Evolutionary conservation across 225 moss, liverwort and hornwort genomes (phyloP), one percentile per base, ranked within the genome.

Genomic region (Pleurozium schreberi): DNA sequence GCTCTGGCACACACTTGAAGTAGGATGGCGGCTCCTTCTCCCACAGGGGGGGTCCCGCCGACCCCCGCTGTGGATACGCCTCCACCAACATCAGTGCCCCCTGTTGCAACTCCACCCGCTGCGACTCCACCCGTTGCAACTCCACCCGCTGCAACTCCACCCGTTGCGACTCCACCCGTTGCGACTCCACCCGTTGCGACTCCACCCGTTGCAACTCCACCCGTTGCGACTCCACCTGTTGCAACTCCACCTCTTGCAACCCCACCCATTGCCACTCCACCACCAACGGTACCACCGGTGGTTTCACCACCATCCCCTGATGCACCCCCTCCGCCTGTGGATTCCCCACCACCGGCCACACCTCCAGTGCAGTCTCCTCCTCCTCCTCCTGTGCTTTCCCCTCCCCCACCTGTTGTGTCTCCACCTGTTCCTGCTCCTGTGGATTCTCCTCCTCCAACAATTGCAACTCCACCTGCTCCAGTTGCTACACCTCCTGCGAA

Each of bases 21-120:
- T 14, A 84, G 30, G 59, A 93, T 93, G 93, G 83, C 91, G 67
- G 84, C 93, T 30, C 10, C 88, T 80, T 52, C 95, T 49, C 85
- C 91, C 20, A 5, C 86, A 38, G 85, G 79, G 58, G 74, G 38
- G 61, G 74, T 86, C 75, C n/a, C 93, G n/a, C 73, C 90, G 86
- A 22, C 82, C 55, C 27, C 88, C 45, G 33, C 80, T 75, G 84
- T 38, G 58, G 87, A 36, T 16, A 63, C 77, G n/a, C 71, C 87
- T 63, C 71, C 89, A 40, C 88, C 91, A 50, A 16, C 86, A 33
- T 47, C 38, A 62, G 50, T 18, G 36, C 73, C 88, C n/a, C 88
- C 88, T 9, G 73, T 22, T 71, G 49, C 78, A 4, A 2, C 70
- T 9, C 66, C 84, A 14, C 59, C 82, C 17, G 43, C 34, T 22